These are phyloP conservation scores for Flaveria brownii DNA, from an alignment of 129 eudicot species.

Conservation along the genomic window DNA sequence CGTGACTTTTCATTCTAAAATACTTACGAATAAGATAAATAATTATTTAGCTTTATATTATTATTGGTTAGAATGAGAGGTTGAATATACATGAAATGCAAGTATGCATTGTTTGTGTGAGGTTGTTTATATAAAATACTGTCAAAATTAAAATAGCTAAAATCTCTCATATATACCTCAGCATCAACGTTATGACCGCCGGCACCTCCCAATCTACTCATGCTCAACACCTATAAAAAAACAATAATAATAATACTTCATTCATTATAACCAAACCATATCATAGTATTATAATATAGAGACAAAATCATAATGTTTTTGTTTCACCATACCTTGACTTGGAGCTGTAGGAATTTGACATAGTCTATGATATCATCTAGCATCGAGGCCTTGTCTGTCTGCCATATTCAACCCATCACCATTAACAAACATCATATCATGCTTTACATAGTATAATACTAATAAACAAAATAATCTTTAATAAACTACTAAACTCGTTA, in stretches of 20 bases:
- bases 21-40: too few relatives aligned
- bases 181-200: constrained; percentile 54
- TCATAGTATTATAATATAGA: background rate
- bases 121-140: too few relatives aligned
- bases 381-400: constrained; percentile 99
- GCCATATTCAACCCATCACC: constrained; percentile 47
- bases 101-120: background rate
- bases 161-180: constrained; percentile 38
- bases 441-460: background rate
- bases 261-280: background rate
- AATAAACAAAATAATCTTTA: background rate
- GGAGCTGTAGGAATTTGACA: constrained; percentile 96
- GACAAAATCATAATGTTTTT: background rate
- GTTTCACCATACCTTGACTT: constrained; percentile 68
- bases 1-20: too few relatives aligned
- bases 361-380: constrained; percentile 98
- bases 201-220: constrained; percentile 92
- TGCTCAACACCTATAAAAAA: constrained; percentile 71
- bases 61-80: too few relatives aligned
- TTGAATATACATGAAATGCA: too few relatives aligned
- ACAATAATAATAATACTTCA: background rate
- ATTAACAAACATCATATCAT: constrained; percentile 3
- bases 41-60: too few relatives aligned
- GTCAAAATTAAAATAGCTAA: background rate
- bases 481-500: background rate